These are phyloP conservation scores for Rhinocladiella mackenziei DNA, from an alignment of 2,329 filamentous ascomycete species.

Conservation along the genomic window DNA sequence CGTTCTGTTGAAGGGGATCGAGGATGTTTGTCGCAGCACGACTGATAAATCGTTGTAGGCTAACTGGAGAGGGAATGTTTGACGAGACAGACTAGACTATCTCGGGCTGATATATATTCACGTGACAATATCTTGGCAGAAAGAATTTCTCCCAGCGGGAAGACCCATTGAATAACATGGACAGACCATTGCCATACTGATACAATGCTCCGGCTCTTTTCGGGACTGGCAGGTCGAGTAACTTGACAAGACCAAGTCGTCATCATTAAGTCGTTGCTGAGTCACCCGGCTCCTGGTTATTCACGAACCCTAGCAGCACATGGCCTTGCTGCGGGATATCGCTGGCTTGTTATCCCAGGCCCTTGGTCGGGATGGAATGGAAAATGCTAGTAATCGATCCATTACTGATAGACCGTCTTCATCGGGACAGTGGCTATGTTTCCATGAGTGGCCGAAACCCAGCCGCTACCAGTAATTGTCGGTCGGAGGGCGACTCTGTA, in stretches of 20 bases:
- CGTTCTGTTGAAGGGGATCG: no score
- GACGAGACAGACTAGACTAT: no score
- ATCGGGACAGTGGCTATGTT: conserved; percentile 19
- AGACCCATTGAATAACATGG: no score
- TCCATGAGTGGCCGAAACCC: conserved; percentile 17
- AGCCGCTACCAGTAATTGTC: conserved; percentile 11
- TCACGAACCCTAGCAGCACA: conserved; percentile 15
- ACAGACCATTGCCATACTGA: no score
- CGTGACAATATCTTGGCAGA: no score
- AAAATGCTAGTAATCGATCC: background rate
- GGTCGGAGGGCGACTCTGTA: conserved; percentile 14
- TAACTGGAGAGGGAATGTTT: no score
- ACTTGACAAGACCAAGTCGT: conserved; percentile 4
- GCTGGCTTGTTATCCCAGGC: conserved; percentile 11
- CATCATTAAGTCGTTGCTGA: conserved; percentile 13
- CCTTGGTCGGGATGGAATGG: background rate
- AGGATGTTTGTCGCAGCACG: no score
- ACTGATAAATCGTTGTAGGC: no score
- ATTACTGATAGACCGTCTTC: conserved; percentile 1
- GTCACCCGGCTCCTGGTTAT: conserved; percentile 13
- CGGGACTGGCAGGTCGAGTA: no score
- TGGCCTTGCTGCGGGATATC: conserved; percentile 8
- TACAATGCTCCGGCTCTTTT: no score
- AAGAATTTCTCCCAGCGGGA: no score
- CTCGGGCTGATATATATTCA: no score